Evolutionary conservation across 1,284 basidiomycete species (phyloP).

Genomic region (Cutaneotrichosporon dermatis): DNA sequence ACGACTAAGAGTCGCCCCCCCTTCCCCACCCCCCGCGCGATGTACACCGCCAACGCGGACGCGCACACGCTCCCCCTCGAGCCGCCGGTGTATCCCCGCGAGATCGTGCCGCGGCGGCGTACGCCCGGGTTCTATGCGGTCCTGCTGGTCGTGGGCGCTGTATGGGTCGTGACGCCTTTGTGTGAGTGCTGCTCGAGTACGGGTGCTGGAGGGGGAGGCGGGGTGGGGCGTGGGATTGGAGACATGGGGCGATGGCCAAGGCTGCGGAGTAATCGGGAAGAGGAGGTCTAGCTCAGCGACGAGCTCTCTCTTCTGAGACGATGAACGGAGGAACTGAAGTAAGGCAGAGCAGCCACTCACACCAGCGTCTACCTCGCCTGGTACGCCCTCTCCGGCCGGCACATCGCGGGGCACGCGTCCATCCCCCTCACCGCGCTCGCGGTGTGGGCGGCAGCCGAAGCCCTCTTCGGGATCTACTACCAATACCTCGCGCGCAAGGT

Average conservation of each 20-base stretch:
- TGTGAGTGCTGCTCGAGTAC: constrained; percentile 44
- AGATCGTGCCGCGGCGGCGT: not conserved
- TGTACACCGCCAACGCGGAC: not conserved
- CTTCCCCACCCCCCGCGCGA: no score
- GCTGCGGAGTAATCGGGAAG: no score
- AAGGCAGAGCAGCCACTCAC: not conserved
- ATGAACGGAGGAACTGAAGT: no score
- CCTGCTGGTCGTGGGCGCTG: constrained; percentile 54
- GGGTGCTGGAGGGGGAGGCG: no score
- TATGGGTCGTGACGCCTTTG: constrained; percentile 66
- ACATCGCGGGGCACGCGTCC: constrained; percentile 11
- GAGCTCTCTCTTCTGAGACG: no score
- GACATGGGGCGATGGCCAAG: no score
- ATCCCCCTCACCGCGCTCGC: constrained; percentile 21
- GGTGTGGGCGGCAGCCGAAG: constrained; percentile 35
- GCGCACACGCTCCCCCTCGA: constrained; percentile 5
- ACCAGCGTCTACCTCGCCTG: constrained; percentile 51
- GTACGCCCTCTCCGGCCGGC: constrained; percentile 52
- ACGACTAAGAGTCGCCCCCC: no score
- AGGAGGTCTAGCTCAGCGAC: no score
- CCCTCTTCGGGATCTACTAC: constrained; percentile 70
- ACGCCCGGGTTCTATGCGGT: constrained; percentile 32
- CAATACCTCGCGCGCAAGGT: constrained; percentile 57
- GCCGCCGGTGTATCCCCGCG: constrained; percentile 9
- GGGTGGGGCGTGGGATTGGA: no score